Percentiles rank a stretch among this genome's conserved stretches.
Conservation (phyloP, 805 yeast genomes). For the Suhomyces canberraensis region DNA sequence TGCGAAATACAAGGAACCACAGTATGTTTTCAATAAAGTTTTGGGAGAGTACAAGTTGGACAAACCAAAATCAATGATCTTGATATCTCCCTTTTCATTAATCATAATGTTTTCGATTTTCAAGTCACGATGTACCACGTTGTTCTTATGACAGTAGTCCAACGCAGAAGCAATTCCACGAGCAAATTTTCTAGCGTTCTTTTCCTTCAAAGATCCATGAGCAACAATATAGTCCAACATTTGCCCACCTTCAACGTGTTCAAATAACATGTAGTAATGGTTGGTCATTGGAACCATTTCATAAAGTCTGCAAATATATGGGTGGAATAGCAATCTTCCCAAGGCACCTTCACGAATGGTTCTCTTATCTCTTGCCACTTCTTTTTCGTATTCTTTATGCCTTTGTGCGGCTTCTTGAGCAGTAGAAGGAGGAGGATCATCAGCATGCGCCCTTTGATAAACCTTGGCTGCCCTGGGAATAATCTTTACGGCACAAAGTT, state of each 20-base stretch:
- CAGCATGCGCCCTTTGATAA: conserved; percentile 67
- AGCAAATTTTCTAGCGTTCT: conserved; percentile 91
- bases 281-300: conserved; percentile 96
- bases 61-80: conserved; percentile 93
- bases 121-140: conserved; percentile 94
- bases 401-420: conserved; percentile 56
- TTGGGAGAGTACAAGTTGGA: conserved; percentile 78
- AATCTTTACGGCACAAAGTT: conserved; percentile 87
- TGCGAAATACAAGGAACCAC: conserved; percentile 97
- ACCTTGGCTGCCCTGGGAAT: conserved; percentile 85
- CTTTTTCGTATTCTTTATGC: conserved; percentile 73
- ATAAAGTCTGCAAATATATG: conserved; percentile 84
- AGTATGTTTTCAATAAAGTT: conserved; percentile 80
- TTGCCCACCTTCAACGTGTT: conserved; percentile 96
- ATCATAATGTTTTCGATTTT: conserved; percentile 96
- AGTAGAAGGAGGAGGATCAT: conserved; percentile 63
- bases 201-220: conserved; percentile 91
- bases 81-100: conserved; percentile 87
- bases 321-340: conserved; percentile 86
- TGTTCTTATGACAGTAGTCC: conserved; percentile 89
- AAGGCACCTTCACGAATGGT: conserved; percentile 94
- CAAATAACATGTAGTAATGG: conserved; percentile 95
- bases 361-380: conserved; percentile 84
- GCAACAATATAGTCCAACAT: conserved; percentile 95
- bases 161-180: conserved; percentile 92